These are phyloP conservation scores for Macrophomina tecta DNA, from an alignment of 2,329 filamentous ascomycete species.

Conservation along the genomic window DNA sequence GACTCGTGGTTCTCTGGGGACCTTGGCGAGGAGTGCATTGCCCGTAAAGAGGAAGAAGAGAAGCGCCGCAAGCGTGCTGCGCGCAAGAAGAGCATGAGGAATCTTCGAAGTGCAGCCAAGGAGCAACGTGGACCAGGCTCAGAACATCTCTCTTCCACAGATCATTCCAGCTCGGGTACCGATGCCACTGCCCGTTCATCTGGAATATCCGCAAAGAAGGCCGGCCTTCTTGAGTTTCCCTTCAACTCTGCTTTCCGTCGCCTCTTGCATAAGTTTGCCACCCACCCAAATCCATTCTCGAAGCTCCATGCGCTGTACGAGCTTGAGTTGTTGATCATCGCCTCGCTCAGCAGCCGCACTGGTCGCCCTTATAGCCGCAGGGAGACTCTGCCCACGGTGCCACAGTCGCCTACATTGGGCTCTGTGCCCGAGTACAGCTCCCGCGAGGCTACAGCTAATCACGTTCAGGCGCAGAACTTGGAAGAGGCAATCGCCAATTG, in stretches of 20 bases:
- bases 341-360: constrained; percentile 69
- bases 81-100: constrained; percentile 64
- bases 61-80: constrained; percentile 46
- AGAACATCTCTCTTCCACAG: constrained; percentile 50
- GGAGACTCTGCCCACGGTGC: constrained; percentile 49
- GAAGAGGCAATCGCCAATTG: constrained; percentile 74
- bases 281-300: constrained; percentile 83
- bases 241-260: constrained; percentile 81
- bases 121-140: constrained; percentile 45
- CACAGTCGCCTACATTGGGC: constrained; percentile 53
- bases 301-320: constrained; percentile 87
- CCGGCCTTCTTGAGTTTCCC: constrained; percentile 68
- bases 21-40: constrained; percentile 55
- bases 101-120: constrained; percentile 53
- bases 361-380: constrained; percentile 50
- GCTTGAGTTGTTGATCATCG: constrained; percentile 79
- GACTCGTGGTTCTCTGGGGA: constrained; percentile 80
- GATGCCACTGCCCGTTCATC: constrained; percentile 52
- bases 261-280: constrained; percentile 83
- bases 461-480: constrained; percentile 54
- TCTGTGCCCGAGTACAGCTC: constrained; percentile 52
- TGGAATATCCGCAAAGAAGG: constrained; percentile 50
- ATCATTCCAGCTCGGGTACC: constrained; percentile 53
- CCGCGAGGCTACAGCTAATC: constrained; percentile 50
- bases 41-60: constrained; percentile 47